Conservation (phyloP, 2,329 filamentous ascomycete species). For the Cercospora sojina region DNA sequence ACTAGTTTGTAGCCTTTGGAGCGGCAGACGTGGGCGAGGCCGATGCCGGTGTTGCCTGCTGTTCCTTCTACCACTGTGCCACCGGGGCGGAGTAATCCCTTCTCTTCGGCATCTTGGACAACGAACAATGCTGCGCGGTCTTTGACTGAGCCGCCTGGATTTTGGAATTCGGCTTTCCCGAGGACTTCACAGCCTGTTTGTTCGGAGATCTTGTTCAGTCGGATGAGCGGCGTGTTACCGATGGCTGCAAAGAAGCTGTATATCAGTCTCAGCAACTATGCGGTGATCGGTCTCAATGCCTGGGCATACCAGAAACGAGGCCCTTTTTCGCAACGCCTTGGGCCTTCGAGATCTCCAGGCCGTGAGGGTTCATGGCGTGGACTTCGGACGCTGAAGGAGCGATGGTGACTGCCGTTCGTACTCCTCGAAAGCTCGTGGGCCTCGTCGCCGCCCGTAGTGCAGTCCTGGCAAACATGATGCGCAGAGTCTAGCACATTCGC, state of each 20-base stretch:
- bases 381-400: slow-evolving; percentile 26
- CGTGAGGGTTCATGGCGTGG: slow-evolving; percentile 39
- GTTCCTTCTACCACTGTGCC: slow-evolving; percentile 97
- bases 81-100: slow-evolving; percentile 75
- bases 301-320: slow-evolving; percentile 70
- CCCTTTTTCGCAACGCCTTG: slow-evolving; percentile 74
- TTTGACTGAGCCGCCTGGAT: slow-evolving; percentile 94
- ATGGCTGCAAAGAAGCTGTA: slow-evolving; percentile 63
- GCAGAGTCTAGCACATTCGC: not conserved
- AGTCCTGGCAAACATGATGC: slow-evolving; percentile 25
- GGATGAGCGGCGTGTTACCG: slow-evolving; percentile 93
- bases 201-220: slow-evolving; percentile 80
- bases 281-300: not conserved
- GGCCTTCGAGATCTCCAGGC: slow-evolving; percentile 71
- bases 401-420: slow-evolving; percentile 30
- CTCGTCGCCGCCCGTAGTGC: slow-evolving; percentile 28
- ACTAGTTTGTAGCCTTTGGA: slow-evolving; percentile 89
- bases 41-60: slow-evolving; percentile 96
- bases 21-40: slow-evolving; percentile 92
- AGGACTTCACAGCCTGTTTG: slow-evolving; percentile 91
- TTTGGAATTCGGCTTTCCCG: slow-evolving; percentile 98
- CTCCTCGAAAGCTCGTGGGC: slow-evolving; percentile 23
- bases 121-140: slow-evolving; percentile 94
- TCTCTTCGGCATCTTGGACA: slow-evolving; percentile 88
- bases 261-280: slow-evolving; percentile 29